Evolutionary conservation across 371 early-diverging fungal genomes (phyloP).

Genomic region (Batkoa obscura): DNA sequence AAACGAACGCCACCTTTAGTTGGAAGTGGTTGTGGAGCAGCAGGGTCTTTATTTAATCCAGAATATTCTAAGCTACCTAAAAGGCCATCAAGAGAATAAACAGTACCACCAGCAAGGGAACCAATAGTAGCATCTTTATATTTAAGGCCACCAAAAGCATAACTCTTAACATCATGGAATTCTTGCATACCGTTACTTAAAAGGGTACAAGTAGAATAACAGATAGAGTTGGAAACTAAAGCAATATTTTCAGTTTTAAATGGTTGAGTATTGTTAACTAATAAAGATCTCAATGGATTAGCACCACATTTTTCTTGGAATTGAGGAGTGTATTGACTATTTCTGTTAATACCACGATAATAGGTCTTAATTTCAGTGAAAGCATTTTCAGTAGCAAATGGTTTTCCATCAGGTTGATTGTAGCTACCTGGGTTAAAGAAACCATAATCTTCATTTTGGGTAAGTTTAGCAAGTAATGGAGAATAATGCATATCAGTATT

Average conservation of each 20-base stretch:
- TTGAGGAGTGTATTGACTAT: not conserved
- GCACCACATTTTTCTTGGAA: not conserved
- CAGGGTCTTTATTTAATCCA: not conserved
- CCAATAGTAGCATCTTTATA: not conserved
- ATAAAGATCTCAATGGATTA: not conserved
- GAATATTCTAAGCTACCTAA: too few species aligned
- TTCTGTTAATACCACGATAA: not conserved
- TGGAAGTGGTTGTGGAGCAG: not conserved
- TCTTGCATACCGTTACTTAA: slow-evolving; percentile 1
- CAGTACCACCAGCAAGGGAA: not conserved
- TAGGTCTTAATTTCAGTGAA: not conserved
- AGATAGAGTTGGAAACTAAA: not conserved
- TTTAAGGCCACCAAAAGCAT: not conserved
- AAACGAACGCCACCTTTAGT: not conserved
- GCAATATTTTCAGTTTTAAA: not conserved
- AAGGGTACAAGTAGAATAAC: slow-evolving; percentile 4
- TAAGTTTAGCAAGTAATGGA: not conserved
- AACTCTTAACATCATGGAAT: not conserved
- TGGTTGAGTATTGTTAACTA: not conserved
- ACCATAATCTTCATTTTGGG: not conserved
- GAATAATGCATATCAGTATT: not conserved
- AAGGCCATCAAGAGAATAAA: not conserved
- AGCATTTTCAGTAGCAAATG: not conserved
- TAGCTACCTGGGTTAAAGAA: not conserved
- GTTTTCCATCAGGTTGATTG: not conserved